Evolutionary conservation across 139 green algal species (phyloP).

Genomic region (Edaphochlamys debaryana): DNA sequence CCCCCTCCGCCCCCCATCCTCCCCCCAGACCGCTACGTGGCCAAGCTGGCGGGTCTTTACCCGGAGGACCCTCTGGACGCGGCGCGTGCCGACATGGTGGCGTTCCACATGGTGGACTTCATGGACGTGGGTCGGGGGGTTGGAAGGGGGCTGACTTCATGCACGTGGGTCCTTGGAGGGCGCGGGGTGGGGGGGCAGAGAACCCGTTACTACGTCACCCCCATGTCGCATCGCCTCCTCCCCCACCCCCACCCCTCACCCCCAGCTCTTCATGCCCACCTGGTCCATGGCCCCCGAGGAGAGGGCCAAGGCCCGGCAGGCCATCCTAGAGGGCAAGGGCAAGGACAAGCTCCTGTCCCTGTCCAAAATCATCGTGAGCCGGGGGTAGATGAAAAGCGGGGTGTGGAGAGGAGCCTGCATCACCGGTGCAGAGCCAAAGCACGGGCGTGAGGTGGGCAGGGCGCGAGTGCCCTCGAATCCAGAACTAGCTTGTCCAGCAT

Average conservation of each 20-base stretch:
- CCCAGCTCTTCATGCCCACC: not conserved
- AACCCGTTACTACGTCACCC: not conserved
- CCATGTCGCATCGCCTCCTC: not conserved
- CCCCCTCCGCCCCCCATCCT: too few species aligned
- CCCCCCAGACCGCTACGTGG: slow-evolving; percentile 50
- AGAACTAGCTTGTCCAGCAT: not conserved
- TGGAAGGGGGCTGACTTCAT: not conserved
- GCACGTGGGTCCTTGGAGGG: not conserved
- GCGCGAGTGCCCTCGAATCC: not conserved
- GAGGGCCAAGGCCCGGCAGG: slow-evolving; percentile 45
- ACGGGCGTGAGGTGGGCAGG: not conserved
- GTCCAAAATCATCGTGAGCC: slow-evolving; percentile 38
- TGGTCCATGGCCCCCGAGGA: slow-evolving; percentile 11
- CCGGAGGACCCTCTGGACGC: slow-evolving; percentile 45
- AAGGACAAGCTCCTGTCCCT: slow-evolving; percentile 45
- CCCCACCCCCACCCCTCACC: not conserved
- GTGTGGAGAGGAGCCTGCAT: too few species aligned
- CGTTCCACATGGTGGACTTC: not conserved
- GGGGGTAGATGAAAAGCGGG: not conserved
- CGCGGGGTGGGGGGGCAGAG: not conserved
- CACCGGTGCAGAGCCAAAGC: too few species aligned
- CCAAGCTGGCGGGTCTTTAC: slow-evolving; percentile 52
- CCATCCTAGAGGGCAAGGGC: slow-evolving; percentile 15
- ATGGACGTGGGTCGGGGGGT: not conserved
- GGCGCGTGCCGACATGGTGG: slow-evolving; percentile 21